These are phyloP conservation scores for Globisporangium megalacanthum DNA, from an alignment of 352 stramenopile genomes.

Conservation along the genomic window DNA sequence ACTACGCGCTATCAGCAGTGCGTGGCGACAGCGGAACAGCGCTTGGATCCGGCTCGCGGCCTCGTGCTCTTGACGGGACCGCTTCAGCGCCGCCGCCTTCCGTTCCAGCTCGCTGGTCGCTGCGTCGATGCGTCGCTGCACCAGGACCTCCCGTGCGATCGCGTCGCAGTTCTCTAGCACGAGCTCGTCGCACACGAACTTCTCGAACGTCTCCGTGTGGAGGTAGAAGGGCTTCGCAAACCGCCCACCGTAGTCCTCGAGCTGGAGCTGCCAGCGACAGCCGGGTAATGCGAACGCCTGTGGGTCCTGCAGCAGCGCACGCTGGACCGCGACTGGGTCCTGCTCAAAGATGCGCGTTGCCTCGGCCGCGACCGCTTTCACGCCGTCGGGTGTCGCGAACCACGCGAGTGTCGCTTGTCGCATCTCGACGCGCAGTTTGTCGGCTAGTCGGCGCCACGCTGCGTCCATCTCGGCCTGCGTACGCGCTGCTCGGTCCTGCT, in stretches of 20 bases:
- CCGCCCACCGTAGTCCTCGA: constrained; percentile 46
- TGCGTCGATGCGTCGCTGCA: constrained; percentile 43
- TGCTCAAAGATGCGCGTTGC: constrained; percentile 50
- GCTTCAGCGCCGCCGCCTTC: constrained; percentile 21
- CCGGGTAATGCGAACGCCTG: constrained; percentile 21
- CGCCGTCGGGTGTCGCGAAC: constrained; percentile 28
- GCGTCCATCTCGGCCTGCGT: constrained; percentile 22
- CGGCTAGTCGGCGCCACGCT: constrained; percentile 39
- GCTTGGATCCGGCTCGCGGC: constrained; percentile 57
- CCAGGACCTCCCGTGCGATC: constrained; percentile 56
- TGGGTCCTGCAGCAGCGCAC: constrained; percentile 35
- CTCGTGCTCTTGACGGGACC: constrained; percentile 25
- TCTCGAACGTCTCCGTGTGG: constrained; percentile 56
- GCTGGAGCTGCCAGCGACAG: constrained; percentile 52
- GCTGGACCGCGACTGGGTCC: constrained; percentile 37
- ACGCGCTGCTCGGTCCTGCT: constrained; percentile 21
- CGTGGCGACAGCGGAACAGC: constrained; percentile 53
- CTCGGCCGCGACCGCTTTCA: constrained; percentile 24
- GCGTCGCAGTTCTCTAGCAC: constrained; percentile 57
- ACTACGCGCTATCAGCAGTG: constrained; percentile 29
- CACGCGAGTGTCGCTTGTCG: constrained; percentile 35
- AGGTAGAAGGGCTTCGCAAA: constrained; percentile 67
- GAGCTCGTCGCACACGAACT: constrained; percentile 63
- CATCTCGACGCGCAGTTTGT: constrained; percentile 39
- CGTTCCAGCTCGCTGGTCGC: constrained; percentile 21